These are phyloP conservation scores for Epicoccum nigrum DNA, from an alignment of 2,329 filamentous ascomycete genomes.

Conservation along the genomic window DNA sequence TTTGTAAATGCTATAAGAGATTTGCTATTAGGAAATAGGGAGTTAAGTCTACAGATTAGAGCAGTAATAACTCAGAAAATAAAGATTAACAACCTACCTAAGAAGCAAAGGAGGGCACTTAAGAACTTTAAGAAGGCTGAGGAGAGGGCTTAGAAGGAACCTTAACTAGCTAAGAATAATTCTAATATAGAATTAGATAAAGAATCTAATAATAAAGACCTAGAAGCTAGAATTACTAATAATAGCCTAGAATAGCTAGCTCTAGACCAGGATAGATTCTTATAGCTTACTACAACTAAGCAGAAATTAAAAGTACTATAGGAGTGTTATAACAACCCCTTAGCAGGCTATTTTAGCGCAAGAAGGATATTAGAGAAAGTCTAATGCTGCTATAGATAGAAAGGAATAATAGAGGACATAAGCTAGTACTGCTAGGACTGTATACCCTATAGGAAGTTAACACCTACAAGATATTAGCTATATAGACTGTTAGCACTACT, in stretches of 20 bases:
- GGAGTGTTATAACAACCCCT: background rate
- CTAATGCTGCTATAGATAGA: background rate
- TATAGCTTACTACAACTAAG: too few relatives aligned
- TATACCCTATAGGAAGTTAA: background rate
- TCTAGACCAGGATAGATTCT: too few relatives aligned
- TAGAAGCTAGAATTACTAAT: too few relatives aligned
- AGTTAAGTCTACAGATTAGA: background rate
- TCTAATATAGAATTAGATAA: too few relatives aligned
- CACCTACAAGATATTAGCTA: background rate
- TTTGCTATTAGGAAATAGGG: background rate
- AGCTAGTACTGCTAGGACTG: background rate
- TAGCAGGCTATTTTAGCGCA: background rate
- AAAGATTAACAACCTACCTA: background rate
- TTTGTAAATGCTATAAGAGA: background rate
- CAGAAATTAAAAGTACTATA: background rate
- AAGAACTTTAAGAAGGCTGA: too few relatives aligned
- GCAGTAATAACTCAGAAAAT: background rate
- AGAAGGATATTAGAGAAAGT: background rate
- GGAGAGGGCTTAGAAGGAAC: too few relatives aligned
- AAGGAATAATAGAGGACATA: background rate
- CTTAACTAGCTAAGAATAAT: too few relatives aligned
- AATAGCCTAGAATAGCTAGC: too few relatives aligned
- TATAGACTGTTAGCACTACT: background rate
- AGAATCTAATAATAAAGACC: too few relatives aligned
- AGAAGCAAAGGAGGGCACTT: too few relatives aligned